phyloP scores from a whole-genome alignment of 1,284 basidiomycete species.

The Tilletia caries region DNA sequence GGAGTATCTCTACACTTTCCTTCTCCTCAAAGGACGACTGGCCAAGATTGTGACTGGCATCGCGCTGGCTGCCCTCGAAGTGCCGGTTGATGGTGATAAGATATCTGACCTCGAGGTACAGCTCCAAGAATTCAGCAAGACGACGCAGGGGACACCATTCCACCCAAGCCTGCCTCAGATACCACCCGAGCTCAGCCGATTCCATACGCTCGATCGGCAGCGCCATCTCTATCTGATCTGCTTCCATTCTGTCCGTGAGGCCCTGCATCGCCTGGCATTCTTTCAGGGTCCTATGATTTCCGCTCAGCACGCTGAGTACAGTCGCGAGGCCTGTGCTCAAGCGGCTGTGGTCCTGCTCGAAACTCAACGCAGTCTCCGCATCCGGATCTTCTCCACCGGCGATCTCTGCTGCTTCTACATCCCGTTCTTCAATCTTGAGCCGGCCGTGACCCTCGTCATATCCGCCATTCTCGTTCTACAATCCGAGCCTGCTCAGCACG shows the following conservation, averaged over 20 bases:
- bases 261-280: neutral
- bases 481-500: neutral
- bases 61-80: neutral
- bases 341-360: neutral
- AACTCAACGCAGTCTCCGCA: neutral
- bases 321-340: slow-evolving; percentile 4
- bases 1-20: neutral
- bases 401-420: slow-evolving; percentile 7
- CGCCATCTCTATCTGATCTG: slow-evolving; percentile 6
- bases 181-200: neutral
- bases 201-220: neutral
- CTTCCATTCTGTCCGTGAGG: neutral
- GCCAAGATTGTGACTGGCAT: neutral
- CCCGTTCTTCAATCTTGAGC: slow-evolving; percentile 6
- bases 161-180: neutral
- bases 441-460: neutral
- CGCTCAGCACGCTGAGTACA: neutral
- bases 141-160: neutral
- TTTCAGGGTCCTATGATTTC: slow-evolving; percentile 2
- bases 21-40: neutral
- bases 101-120: neutral
- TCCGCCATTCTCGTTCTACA: neutral
- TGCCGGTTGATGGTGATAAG: slow-evolving; percentile 1
- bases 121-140: slow-evolving; percentile 7
- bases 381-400: neutral